These are phyloP conservation scores for Pestalotiopsis sp. DNA, from an alignment of 2,329 filamentous ascomycete genomes.

Conservation along the genomic window DNA sequence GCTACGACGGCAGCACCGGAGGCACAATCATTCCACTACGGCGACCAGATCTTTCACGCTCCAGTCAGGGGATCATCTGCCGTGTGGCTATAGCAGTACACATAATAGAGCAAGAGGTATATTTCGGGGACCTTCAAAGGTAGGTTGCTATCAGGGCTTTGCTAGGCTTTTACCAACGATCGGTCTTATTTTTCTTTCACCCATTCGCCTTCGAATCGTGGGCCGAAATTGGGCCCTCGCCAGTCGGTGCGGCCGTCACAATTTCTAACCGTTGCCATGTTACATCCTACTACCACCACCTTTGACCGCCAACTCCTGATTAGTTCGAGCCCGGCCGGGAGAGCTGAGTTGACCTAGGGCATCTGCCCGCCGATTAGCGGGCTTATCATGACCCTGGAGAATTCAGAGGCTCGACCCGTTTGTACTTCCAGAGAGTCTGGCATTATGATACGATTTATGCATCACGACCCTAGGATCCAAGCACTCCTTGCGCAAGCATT, in stretches of 20 bases:
- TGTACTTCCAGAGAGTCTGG: neutral
- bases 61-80: neutral
- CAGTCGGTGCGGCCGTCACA: neutral
- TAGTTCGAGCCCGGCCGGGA: neutral
- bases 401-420: neutral
- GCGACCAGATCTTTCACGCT: neutral
- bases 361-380: neutral
- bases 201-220: neutral
- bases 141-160: neutral
- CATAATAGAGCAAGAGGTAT: neutral
- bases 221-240: neutral
- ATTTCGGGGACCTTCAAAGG: neutral
- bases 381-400: neutral
- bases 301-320: neutral
- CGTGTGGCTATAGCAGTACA: neutral
- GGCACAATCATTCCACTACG: neutral
- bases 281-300: neutral
- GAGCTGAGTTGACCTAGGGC: neutral
- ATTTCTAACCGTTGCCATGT: neutral
- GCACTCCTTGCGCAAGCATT: neutral
- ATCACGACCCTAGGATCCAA: neutral
- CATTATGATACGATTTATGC: neutral
- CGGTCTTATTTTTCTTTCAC: neutral
- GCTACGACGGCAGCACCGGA: neutral
- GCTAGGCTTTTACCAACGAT: neutral